Conservation (phyloP, 345 rosid genomes). For the Eucalyptus tenuipes region DNA sequence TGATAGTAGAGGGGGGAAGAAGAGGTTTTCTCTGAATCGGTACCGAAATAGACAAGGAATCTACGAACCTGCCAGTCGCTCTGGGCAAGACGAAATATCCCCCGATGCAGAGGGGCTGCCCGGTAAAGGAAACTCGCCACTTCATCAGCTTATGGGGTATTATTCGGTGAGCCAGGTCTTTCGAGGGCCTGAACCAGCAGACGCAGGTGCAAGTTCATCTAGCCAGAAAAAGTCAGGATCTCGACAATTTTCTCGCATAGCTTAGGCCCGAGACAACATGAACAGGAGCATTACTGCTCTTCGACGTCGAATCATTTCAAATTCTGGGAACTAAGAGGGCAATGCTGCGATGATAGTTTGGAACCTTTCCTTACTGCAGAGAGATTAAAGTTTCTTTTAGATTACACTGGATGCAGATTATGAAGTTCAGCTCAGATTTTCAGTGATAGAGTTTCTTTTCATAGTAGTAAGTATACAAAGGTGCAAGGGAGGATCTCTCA, state of each 20-base stretch:
- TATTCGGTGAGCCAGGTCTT: slow-evolving; percentile 53
- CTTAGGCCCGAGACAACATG: not conserved
- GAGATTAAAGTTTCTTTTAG: not conserved
- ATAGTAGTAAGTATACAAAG: not conserved
- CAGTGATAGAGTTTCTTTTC: not conserved
- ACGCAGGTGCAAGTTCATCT: not conserved
- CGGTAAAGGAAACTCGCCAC: slow-evolving; percentile 36
- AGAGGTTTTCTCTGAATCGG: slow-evolving; percentile 1
- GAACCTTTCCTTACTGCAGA: not conserved
- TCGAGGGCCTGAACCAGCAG: slow-evolving; percentile 1
- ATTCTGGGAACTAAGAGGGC: not conserved
- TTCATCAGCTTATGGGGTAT: slow-evolving; percentile 84
- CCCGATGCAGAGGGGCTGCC: slow-evolving; percentile 26
- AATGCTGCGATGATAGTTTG: not conserved
- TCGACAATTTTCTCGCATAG: not conserved
- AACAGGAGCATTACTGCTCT: not conserved
- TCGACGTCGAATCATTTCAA: not conserved
- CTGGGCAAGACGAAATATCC: not conserved
- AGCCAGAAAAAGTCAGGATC: not conserved
- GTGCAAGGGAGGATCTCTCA: not conserved
- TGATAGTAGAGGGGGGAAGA: not conserved
- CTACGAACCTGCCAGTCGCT: not conserved
- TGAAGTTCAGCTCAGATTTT: not conserved
- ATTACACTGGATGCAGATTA: not conserved
- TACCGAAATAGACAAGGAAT: slow-evolving; percentile 2